These are phyloP conservation scores for Papilionanthe hybrid DNA, from an alignment of 116 monocot genomes.

Conservation along the genomic window DNA sequence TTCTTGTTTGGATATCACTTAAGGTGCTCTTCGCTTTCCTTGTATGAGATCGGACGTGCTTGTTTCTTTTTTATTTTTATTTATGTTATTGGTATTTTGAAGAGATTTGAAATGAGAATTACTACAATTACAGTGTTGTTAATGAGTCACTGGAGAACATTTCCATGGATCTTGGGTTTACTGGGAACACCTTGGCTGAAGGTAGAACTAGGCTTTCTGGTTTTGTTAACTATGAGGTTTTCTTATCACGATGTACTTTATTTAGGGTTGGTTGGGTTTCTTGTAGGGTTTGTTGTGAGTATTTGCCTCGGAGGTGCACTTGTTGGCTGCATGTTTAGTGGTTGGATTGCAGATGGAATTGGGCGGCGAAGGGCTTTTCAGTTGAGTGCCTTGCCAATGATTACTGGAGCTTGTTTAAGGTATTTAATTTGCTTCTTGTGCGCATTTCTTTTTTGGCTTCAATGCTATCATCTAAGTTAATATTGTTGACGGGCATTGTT, in stretches of 20 bases:
- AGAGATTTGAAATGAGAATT: not conserved
- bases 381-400: slow-evolving; percentile 86
- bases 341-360: slow-evolving; percentile 84
- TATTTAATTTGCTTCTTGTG: slow-evolving; percentile 6
- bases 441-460: not conserved
- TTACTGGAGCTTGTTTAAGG: slow-evolving; percentile 81
- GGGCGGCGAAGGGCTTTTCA: slow-evolving; percentile 93
- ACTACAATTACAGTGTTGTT: slow-evolving; percentile 58
- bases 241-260: not conserved
- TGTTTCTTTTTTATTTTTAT: not conserved
- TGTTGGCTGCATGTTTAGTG: slow-evolving; percentile 87
- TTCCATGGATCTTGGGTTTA: slow-evolving; percentile 80
- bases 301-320: slow-evolving; percentile 91
- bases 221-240: not conserved
- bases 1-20: slow-evolving; percentile 96
- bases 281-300: slow-evolving; percentile 93
- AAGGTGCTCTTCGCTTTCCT: slow-evolving; percentile 38
- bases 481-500: not conserved
- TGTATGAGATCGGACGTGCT: not conserved
- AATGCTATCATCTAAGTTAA: not conserved
- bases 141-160: slow-evolving; percentile 96
- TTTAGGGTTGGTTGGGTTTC: not conserved
- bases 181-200: slow-evolving; percentile 83
- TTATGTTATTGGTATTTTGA: not conserved
- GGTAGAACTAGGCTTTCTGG: slow-evolving; percentile 31